Base-by-base conservation (phyloP, 495 filamentous ascomycete species). In the Aspergillus nidulans region DNA sequence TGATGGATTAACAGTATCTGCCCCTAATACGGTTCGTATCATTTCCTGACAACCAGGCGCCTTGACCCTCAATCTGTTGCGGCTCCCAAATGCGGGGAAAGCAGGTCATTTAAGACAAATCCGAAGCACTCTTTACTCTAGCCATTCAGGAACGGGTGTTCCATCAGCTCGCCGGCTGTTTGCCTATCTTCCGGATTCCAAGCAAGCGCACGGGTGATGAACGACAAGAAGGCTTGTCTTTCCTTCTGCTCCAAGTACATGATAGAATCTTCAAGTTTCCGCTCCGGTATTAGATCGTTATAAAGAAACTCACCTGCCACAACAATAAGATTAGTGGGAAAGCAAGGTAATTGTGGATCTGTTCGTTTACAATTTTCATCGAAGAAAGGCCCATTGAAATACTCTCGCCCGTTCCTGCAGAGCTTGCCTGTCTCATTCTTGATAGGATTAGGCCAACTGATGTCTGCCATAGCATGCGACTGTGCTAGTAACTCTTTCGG, bases 401-500 rank as follows among this genome's bases (percentile, higher is more conserved):
- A 60, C 46, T 64, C 38, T 6, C 54, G 53, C 2, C 50, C 28
- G 40, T 54, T 63, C 8, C 49, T 40, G 24, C 50, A 64, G 5
- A 64, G 20, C 25, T 52, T 53, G 24, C 51, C 59, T 10, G 49
- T 46, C 0, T 56, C 52, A 41, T 47, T 47, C 42, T 4, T 40
- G 28, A 63, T 25, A 48, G 61, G 36, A 10, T 55, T 16, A 4
- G 57, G 55, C 66, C 61, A 69, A 6, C 60, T 56, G 15, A 55
- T 25, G 6, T 26, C n/a, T 8, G 19, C 18, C 56, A 24, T 53
- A 47, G 46, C 60, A 51, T 61, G 56, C 36, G 39, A 66, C 53
- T 43, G 69, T 59, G 43, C 57, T 50, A 78, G 21, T 3, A 78
- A 42, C 9, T 69, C 60, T 8, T 36, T 46, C 3, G 73, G 74